These are phyloP conservation scores for Cordyceps farinosa DNA, from an alignment of 2,329 filamentous ascomycete species.

Conservation along the genomic window DNA sequence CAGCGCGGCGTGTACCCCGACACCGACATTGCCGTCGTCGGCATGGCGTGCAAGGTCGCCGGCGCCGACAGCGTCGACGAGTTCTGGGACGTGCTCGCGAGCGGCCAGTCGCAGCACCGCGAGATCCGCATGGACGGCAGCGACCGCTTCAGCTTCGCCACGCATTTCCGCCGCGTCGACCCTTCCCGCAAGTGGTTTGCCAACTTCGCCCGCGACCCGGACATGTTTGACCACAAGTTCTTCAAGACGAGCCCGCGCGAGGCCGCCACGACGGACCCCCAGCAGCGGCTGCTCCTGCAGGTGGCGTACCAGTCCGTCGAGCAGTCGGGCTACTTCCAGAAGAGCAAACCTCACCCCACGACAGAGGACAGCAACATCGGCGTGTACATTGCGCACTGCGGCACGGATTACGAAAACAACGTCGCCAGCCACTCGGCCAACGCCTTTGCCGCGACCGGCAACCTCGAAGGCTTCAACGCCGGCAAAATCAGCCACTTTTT, in stretches of 20 bases:
- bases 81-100: too few relatives aligned
- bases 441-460: conserved; percentile 38
- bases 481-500: conserved; percentile 36
- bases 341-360: too few relatives aligned
- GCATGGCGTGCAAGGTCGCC: too few relatives aligned
- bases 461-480: conserved; percentile 29
- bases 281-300: conserved; percentile 37
- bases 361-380: conserved; percentile 28
- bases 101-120: too few relatives aligned
- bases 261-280: conserved; percentile 37
- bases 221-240: conserved; percentile 38
- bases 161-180: background rate
- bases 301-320: conserved; percentile 40
- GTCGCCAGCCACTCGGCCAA: conserved; percentile 33
- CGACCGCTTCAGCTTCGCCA: too few relatives aligned
- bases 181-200: conserved; percentile 21
- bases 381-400: conserved; percentile 18
- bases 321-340: conserved; percentile 24
- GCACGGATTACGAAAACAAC: conserved; percentile 40
- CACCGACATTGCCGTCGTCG: conserved; percentile 31
- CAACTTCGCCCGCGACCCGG: conserved; percentile 24
- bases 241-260: conserved; percentile 39
- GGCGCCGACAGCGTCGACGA: too few relatives aligned
- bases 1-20: conserved; percentile 20
- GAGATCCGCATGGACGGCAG: too few relatives aligned